Base-by-base conservation (phyloP, 495 filamentous ascomycete species). In the Xylaria scruposa region DNA sequence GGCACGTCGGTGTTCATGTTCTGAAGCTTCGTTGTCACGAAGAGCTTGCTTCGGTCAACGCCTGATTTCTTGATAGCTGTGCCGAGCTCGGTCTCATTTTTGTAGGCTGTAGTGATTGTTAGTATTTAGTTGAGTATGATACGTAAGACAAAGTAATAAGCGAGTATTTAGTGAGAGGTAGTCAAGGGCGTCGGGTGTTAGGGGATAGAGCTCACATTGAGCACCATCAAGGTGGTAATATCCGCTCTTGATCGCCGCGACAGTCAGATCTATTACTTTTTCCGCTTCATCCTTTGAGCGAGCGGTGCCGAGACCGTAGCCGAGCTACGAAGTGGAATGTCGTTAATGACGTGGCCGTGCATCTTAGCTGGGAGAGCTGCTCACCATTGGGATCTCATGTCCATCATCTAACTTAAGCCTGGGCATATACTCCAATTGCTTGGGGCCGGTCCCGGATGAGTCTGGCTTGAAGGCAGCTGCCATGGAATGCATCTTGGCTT, bases 161-260 rank as follows among this genome's bases (percentile, higher is more conserved):
- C 2, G 29, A 3, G 44, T 5, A 17, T 78, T 29, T 72, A 64
- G 26, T 38, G 15, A 10, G 51, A 12, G 46, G 29, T 3, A 42
- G n/a, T 3, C n/a, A 13, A 44, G n/a, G 13, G 17, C 10, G 21
- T 26, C 3, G 49, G 21, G 3, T 12, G 24, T 26, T 12, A 10
- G n/a, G n/a, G 21, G 33, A 42, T 42, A 54, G 7, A 26, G 4
- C 75, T 65, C 76, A 88, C 87, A 74, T 82, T 97, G 91, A 36
- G 94, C 94, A 12, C 91, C 90, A 80, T 97, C 94, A 21, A 95
- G 83, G 75, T 97, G 93, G 67, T 83, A 80, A 80, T 91, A 97
- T 31, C 92, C 93, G 42, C 89, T 80, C 60, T 88, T 87, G 72
- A 94, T 88, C 5, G 94, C 92, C 36, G 81, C 88, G 59, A 93